Base-by-base conservation (phyloP, 345 rosid genomes). In the Populus pruinosa region DNA sequence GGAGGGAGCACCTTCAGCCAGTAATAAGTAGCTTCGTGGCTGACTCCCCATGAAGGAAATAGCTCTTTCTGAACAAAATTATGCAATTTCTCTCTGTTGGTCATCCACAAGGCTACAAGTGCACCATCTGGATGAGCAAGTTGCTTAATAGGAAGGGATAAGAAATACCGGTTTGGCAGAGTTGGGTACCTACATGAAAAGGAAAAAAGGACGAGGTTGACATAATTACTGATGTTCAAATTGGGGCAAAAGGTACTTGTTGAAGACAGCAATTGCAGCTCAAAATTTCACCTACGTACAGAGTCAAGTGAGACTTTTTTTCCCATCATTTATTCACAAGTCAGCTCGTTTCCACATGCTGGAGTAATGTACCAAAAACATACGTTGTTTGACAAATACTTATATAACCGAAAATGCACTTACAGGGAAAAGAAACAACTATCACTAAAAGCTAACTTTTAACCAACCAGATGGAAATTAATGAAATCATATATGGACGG, bases 41-140 rank as follows among this genome's bases (percentile, higher is more conserved):
- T 85, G 70, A 91, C 86, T 81, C 93, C 97, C 97, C 97, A 93
- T 47, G 88, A 76, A 43, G 95, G 92, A 77, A 90, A 91, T 44
- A 93, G 85, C 86, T 93, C 97, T 83, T 87, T 86, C 88, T 88
- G 87, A 62, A 90, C 91, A 67, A 94, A 91, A 76, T 70, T 82
- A 13, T 82, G 94, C 80, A 91, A 80, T 71, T 93, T 93, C 86
- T 94, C 94, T 83, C 97, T 89, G 74, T 93, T 93, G 20, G 98
- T 94, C 80, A 91, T 91, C 98, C 98, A 94, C 72, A 94, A 85
- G 80, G 93, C 97, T 67, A 94, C 92, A 38, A 94, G 91, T 47
- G 97, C 92, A 69, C 98, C 98, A 55, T 83, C 90, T 62, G 73
- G 70, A 70, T 88, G 98, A 76, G 88, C 83, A 76, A 91, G 93